phyloP scores from a whole-genome alignment of 2,329 filamentous ascomycete genomes.

The Claviceps humidiphila region DNA sequence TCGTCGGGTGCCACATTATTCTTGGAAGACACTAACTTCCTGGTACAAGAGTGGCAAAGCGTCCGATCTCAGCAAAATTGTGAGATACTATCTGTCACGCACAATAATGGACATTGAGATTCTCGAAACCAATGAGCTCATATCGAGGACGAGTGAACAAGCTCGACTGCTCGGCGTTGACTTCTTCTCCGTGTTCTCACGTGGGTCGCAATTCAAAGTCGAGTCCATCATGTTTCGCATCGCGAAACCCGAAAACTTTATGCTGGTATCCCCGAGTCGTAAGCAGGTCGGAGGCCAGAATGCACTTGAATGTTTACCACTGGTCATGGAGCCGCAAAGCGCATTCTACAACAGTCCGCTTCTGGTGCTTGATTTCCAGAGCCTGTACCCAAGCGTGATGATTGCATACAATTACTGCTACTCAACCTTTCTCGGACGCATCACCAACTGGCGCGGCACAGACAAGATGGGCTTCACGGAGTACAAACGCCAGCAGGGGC shows the following conservation, averaged over 20 bases:
- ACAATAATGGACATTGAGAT: slow-evolving; percentile 81
- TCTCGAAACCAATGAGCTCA: slow-evolving; percentile 76
- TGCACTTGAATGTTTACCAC: slow-evolving; percentile 79
- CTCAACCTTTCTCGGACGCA: slow-evolving; percentile 82
- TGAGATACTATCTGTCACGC: slow-evolving; percentile 65
- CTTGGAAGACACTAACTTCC: slow-evolving; percentile 60
- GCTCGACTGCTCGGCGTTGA: slow-evolving; percentile 85
- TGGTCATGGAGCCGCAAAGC: slow-evolving; percentile 96
- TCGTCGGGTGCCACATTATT: slow-evolving; percentile 76
- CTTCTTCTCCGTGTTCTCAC: slow-evolving; percentile 90
- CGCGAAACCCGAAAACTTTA: slow-evolving; percentile 89
- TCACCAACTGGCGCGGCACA: slow-evolving; percentile 74
- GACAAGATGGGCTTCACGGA: slow-evolving; percentile 93
- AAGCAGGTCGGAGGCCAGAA: slow-evolving; percentile 93
- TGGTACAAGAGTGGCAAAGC: slow-evolving; percentile 66
- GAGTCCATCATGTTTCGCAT: slow-evolving; percentile 98
- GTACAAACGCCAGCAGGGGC: slow-evolving; percentile 61
- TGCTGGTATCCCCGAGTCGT: slow-evolving; percentile 77
- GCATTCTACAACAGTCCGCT: slow-evolving; percentile 85
- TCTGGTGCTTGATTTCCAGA: slow-evolving; percentile 89
- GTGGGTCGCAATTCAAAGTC: slow-evolving; percentile 96
- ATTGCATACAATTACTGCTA: slow-evolving; percentile 99
- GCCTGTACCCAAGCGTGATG: slow-evolving; percentile 93
- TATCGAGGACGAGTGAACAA: slow-evolving; percentile 84
- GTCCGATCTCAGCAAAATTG: slow-evolving; percentile 56